Percentiles rank a stretch among this genome's conserved stretches.
phyloP scores from a whole-genome alignment of 345 rosid genomes.

The Aquilaria sinensis region DNA sequence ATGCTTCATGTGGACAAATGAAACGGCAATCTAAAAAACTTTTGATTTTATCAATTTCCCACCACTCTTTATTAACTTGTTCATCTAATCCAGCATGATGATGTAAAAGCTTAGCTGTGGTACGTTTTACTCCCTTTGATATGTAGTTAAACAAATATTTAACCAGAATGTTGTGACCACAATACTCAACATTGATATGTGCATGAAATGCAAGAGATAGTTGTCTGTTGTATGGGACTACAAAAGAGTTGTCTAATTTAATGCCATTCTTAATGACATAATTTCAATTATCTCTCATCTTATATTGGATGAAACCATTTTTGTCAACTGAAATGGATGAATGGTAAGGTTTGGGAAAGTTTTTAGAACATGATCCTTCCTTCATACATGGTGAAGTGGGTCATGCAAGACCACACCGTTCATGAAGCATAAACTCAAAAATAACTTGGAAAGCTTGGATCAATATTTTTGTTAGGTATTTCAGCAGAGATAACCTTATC shows the following conservation, averaged over 20 bases:
- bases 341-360: not conserved
- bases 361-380: not conserved
- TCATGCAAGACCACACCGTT: not conserved
- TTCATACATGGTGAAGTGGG: not conserved
- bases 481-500: not conserved
- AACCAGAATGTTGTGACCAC: not conserved
- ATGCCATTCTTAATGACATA: not conserved
- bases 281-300: not conserved
- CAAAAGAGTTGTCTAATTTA: not conserved
- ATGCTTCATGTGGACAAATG: not conserved
- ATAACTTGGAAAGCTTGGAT: not conserved
- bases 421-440: not conserved
- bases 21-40: not conserved
- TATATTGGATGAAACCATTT: not conserved
- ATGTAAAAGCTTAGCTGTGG: not conserved
- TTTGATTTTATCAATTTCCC: not conserved
- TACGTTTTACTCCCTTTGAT: not conserved
- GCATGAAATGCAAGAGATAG: not conserved
- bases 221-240: not conserved
- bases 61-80: too few species aligned
- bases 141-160: not conserved
- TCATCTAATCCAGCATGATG: not conserved
- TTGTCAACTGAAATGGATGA: not conserved
- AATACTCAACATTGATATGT: not conserved
- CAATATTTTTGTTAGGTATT: not conserved